A percentile compares a stretch with the other conserved stretches of the same genome.
These are phyloP conservation scores for Nitzschia palea DNA, from an alignment of 108 stramenopile species.

Conservation along the genomic window DNA sequence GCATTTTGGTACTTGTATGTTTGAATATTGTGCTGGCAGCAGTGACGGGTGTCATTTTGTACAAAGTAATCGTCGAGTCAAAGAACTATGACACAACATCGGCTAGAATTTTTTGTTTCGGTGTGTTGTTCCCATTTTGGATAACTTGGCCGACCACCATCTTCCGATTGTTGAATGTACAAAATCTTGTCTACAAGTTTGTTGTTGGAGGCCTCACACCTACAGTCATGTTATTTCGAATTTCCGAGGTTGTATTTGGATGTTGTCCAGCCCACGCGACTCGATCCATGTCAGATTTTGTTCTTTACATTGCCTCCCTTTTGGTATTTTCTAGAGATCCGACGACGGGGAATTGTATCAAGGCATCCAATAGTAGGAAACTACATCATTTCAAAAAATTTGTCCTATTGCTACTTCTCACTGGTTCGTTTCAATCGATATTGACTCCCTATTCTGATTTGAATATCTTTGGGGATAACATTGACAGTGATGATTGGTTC, in stretches of 20 bases:
- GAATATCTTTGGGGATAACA: background rate
- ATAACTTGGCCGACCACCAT: background rate
- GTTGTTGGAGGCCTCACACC: conserved; percentile 38
- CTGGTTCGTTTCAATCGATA: conserved; percentile 29
- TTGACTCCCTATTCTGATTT: conserved; percentile 1
- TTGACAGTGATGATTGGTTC: conserved; percentile 8
- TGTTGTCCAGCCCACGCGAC: conserved; percentile 23
- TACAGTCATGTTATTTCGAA: conserved; percentile 35
- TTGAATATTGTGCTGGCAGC: conserved; percentile 5
- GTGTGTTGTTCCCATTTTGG: conserved; percentile 23
- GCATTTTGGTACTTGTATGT: conserved; percentile 4
- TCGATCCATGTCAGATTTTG: conserved; percentile 20
- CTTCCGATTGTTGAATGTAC: conserved; percentile 10
- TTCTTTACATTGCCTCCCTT: conserved; percentile 31
- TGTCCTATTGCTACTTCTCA: conserved; percentile 8
- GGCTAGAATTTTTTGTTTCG: conserved; percentile 13
- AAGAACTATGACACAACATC: background rate
- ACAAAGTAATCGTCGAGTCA: conserved; percentile 14
- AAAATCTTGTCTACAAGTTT: conserved; percentile 39
- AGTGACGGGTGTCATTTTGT: conserved; percentile 2
- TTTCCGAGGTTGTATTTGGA: conserved; percentile 33
- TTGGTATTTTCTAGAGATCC: conserved; percentile 18
- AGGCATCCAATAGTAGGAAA: background rate
- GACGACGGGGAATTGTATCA: background rate
- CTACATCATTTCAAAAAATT: conserved; percentile 17